These are phyloP conservation scores for Eucalyptus microcorys DNA, from an alignment of 345 rosid species.

Conservation along the genomic window DNA sequence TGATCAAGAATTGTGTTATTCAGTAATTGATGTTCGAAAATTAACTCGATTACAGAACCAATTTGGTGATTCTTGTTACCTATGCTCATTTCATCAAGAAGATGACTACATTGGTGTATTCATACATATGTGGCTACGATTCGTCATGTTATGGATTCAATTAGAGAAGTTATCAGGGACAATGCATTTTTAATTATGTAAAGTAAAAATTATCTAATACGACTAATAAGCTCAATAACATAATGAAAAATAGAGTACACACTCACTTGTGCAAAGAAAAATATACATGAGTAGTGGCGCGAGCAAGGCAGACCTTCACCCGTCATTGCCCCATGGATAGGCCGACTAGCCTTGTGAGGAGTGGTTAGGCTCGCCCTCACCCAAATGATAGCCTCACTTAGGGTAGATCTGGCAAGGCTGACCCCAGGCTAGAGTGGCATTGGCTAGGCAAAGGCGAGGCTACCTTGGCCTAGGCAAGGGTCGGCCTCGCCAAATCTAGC, in stretches of 20 bases:
- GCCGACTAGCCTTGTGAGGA: rapidly evolving
- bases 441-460: too few relatives aligned
- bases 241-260: not conserved
- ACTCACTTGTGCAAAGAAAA: not conserved
- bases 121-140: not conserved
- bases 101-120: not conserved
- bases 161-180: not conserved
- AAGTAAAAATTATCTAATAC: not conserved
- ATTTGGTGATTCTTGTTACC: not conserved
- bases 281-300: rapidly evolving
- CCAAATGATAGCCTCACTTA: too few relatives aligned
- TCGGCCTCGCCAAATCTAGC: too few relatives aligned
- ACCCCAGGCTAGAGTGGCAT: too few relatives aligned
- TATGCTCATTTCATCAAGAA: not conserved
- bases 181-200: not conserved
- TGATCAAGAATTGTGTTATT: not conserved
- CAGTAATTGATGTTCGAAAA: not conserved
- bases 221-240: not conserved
- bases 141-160: not conserved
- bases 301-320: too few relatives aligned
- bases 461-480: too few relatives aligned
- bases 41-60: not conserved
- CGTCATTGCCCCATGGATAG: too few relatives aligned
- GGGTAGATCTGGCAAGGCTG: too few relatives aligned
- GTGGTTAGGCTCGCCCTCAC: too few relatives aligned